Conservation (phyloP, 1,284 basidiomycete genomes). For the Phylloporus sp. region DNA sequence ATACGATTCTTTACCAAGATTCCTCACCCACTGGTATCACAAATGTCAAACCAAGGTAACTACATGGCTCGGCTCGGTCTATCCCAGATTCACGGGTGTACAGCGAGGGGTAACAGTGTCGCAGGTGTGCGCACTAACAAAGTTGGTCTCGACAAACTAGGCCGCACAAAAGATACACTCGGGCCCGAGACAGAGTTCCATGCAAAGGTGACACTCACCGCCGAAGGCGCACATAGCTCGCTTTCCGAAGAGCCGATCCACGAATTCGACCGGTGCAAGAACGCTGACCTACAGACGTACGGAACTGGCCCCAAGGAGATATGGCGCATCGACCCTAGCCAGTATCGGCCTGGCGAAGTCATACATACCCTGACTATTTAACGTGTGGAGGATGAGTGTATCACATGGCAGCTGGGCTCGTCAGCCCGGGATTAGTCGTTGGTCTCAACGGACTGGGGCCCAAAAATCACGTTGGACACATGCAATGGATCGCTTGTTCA, state of each 20-base stretch:
- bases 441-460: too few species aligned
- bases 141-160: conserved; percentile 86
- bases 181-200: conserved; percentile 98
- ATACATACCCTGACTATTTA: conserved; percentile 86
- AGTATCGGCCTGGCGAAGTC: conserved; percentile 85
- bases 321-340: conserved; percentile 85
- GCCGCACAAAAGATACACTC: conserved; percentile 85
- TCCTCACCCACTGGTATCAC: conserved; percentile 96
- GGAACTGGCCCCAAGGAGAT: conserved; percentile 98
- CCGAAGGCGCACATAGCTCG: conserved; percentile 95
- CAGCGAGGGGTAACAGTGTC: conserved; percentile 68
- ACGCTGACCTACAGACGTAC: conserved; percentile 94
- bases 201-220: conserved; percentile 92
- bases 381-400: conserved; percentile 97
- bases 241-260: conserved; percentile 84
- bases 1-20: conserved; percentile 93
- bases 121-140: conserved; percentile 93
- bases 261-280: conserved; percentile 77
- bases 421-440: conserved; percentile 91
- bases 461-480: too few species aligned
- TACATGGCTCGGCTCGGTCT: conserved; percentile 95
- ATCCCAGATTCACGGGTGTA: conserved; percentile 95
- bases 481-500: too few species aligned
- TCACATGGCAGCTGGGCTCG: conserved; percentile 94
- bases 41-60: conserved; percentile 96